Percentiles rank a stretch among this genome's conserved stretches.
These are phyloP conservation scores for Wallacemonas rigidus DNA, from an alignment of 208 protist species.

Conservation along the genomic window DNA sequence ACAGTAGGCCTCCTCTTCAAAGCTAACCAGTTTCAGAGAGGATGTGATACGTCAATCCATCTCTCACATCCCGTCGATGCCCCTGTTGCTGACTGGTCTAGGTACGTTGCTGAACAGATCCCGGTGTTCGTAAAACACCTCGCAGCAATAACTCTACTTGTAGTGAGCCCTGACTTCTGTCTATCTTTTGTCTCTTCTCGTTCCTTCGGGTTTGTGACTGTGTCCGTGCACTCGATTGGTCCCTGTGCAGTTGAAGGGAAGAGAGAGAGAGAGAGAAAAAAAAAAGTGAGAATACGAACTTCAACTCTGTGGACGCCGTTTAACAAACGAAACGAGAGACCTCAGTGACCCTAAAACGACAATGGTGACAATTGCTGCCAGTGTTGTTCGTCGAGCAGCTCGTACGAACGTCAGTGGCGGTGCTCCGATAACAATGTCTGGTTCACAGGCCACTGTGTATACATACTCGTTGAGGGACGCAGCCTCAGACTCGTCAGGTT, in stretches of 20 bases:
- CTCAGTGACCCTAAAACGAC: slow-evolving; percentile 22
- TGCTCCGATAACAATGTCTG: slow-evolving; percentile 70
- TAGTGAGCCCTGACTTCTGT: too few species aligned
- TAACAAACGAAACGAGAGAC: neutral
- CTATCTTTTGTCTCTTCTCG: too few species aligned
- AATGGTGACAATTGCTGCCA: slow-evolving; percentile 51
- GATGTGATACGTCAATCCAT: too few species aligned
- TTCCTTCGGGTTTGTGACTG: too few species aligned
- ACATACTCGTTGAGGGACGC: slow-evolving; percentile 78
- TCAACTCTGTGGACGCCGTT: neutral
- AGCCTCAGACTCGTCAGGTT: slow-evolving; percentile 57
- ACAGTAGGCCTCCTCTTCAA: too few species aligned
- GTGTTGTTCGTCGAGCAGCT: slow-evolving; percentile 53
- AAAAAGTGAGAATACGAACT: neutral
- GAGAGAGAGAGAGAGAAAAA: slow-evolving; percentile 18
- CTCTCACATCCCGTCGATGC: too few species aligned
- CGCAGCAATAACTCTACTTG: too few species aligned
- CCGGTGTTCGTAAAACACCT: too few species aligned
- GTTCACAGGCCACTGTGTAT: slow-evolving; percentile 61
- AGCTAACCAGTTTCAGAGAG: too few species aligned
- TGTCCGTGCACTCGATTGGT: too few species aligned
- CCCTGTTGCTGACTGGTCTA: too few species aligned
- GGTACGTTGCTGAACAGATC: too few species aligned
- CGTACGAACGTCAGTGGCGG: slow-evolving; percentile 64
- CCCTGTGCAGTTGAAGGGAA: neutral